phyloP scores from a whole-genome alignment of 2,329 filamentous ascomycete genomes.

The Colletotrichum tabaci region DNA sequence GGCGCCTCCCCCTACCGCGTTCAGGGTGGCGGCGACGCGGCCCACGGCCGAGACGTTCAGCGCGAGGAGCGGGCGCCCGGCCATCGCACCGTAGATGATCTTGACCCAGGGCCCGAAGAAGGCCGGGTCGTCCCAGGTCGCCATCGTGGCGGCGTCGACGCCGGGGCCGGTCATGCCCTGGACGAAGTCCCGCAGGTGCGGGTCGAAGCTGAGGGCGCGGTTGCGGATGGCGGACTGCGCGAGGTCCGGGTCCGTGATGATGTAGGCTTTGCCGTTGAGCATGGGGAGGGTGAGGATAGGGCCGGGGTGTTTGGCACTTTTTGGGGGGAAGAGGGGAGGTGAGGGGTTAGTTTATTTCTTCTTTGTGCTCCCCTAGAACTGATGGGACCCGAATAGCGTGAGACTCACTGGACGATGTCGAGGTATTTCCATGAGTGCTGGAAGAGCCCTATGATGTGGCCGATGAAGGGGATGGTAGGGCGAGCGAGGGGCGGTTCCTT shows the following conservation, averaged over 20 bases:
- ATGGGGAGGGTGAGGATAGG: conserved; percentile 61
- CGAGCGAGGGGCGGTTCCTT: conserved; percentile 60
- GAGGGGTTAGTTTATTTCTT: background rate
- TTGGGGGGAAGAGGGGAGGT: no score
- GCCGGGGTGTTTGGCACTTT: background rate
- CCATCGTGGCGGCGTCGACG: conserved; percentile 46
- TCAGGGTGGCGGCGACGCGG: conserved; percentile 47
- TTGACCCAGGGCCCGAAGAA: conserved; percentile 18
- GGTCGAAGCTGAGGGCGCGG: conserved; percentile 60
- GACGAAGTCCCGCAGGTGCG: conserved; percentile 56
- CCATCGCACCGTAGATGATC: conserved; percentile 49
- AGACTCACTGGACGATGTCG: conserved; percentile 53
- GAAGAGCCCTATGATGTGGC: conserved; percentile 62
- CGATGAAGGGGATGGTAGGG: conserved; percentile 59
- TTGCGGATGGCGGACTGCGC: conserved; percentile 57
- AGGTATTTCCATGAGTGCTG: conserved; percentile 54
- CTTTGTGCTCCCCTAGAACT: background rate
- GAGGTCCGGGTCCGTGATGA: conserved; percentile 57
- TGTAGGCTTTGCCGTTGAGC: conserved; percentile 59
- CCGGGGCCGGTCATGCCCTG: conserved; percentile 55
- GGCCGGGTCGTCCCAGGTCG: conserved; percentile 40
- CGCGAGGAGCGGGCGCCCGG: conserved; percentile 47
- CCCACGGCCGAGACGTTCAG: conserved; percentile 50
- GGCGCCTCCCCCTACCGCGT: conserved; percentile 44
- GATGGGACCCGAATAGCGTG: background rate